phyloP scores from a whole-genome alignment of 148 eudicot genomes.

The Vaccinium vitisidaea region DNA sequence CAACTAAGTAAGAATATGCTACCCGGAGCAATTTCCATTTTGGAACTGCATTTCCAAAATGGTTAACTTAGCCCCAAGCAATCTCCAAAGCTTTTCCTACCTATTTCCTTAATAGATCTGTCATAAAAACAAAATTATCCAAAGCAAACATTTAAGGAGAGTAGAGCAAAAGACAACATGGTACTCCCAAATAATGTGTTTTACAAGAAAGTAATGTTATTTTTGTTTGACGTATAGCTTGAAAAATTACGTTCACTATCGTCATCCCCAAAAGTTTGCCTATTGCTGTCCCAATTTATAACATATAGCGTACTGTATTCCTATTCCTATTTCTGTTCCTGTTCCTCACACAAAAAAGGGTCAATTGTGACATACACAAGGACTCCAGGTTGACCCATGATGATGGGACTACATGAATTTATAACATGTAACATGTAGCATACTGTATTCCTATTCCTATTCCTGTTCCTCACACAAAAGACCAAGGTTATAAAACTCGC shows the following conservation, averaged over 20 bases:
- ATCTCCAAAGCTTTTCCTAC: background rate
- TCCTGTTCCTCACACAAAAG: background rate
- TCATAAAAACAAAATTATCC: background rate
- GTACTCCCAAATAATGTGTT: background rate
- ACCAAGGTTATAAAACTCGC: too few species aligned
- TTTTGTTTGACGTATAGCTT: background rate
- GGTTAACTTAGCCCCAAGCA: background rate
- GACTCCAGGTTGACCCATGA: background rate
- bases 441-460: background rate
- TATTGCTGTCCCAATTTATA: background rate
- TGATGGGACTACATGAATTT: background rate
- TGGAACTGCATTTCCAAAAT: background rate
- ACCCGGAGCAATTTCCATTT: background rate
- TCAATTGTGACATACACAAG: background rate
- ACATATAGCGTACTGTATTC: background rate
- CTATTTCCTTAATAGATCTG: background rate
- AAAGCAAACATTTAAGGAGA: background rate
- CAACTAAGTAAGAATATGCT: background rate
- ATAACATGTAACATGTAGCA: background rate
- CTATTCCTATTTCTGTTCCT: background rate
- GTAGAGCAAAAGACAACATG: slow-evolving; percentile 3
- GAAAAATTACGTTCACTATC: background rate
- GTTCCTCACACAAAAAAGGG: background rate
- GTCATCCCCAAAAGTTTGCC: background rate
- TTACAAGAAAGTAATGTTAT: background rate